Conservation (phyloP, 306 rosid genomes). For the Pyrus pyrifolia region DNA sequence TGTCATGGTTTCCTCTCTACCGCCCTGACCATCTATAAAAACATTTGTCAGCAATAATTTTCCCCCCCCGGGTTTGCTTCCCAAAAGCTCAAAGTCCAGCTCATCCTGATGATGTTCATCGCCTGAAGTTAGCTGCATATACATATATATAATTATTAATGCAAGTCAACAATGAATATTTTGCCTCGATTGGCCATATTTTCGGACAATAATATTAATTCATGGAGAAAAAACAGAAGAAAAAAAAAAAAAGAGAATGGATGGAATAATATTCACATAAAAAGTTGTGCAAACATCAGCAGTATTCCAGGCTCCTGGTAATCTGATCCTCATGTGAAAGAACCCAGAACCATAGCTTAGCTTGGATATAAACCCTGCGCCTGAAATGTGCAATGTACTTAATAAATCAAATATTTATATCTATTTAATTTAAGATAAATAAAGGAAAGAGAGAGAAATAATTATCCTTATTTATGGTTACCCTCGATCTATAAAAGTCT, state of each 20-base stretch:
- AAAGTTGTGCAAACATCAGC: slow-evolving; percentile 50
- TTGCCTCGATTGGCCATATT: background rate
- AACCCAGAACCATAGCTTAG: slow-evolving; percentile 45
- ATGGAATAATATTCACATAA: slow-evolving; percentile 22
- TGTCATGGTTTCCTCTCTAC: slow-evolving; percentile 41
- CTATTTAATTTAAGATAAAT: background rate
- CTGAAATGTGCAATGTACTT: background rate
- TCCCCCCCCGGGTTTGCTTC: slow-evolving; percentile 38
- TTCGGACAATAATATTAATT: background rate
- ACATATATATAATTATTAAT: background rate
- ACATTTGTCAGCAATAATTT: slow-evolving; percentile 49
- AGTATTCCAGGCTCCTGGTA: slow-evolving; percentile 31
- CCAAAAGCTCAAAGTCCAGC: slow-evolving; percentile 63
- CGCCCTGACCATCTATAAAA: slow-evolving; percentile 31
- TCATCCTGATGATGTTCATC: slow-evolving; percentile 25
- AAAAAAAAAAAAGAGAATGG: background rate
- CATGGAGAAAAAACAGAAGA: background rate
- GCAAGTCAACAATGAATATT: no score
- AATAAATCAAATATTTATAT: background rate
- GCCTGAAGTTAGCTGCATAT: slow-evolving; percentile 35
- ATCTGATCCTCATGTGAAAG: slow-evolving; percentile 36
- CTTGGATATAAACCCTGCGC: slow-evolving; percentile 48
- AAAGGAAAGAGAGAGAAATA: background rate
- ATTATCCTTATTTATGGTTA: background rate
- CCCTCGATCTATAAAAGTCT: background rate